Base-by-base conservation (phyloP, 2,329 filamentous ascomycete genomes). In the Metarhizium robertsii region DNA sequence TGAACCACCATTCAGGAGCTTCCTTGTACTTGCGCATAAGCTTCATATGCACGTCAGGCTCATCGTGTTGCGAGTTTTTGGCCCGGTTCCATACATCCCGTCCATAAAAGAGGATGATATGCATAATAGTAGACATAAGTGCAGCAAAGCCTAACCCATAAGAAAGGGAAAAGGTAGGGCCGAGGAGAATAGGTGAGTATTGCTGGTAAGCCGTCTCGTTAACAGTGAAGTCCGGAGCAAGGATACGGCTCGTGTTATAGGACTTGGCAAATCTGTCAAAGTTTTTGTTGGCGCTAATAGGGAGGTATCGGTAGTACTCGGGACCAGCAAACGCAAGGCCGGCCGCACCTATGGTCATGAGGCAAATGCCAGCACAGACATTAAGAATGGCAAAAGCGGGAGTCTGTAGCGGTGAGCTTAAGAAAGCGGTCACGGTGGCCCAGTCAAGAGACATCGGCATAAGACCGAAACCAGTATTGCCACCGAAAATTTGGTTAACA, bases 391-490 rank as follows among this genome's bases (percentile, higher is more conserved):
- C 81, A 63, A 82, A 79, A 65, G 77, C 82, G 2, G 82, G 82
- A 1, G 79, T 75, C 55, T 83, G 81, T 29, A 85, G 67, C 8
- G 81, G 83, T n/a, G 76, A 80, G 11, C 69, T 66, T 53, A 80
- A 71, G 62, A 79, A 85, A 11, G 77, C 81, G 1, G 78, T 75
- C 57, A 85, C 73, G 53, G 81, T 75, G 52, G 77, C 79, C 84
- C 85, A 87, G 67, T 87, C 84, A 56, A 88, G 82, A 0, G 83
- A 85, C 14, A 86, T 76, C 11, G 84, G 84, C 30, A 87, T 73
- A 13, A 88, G 69, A 0, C 79, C 82, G 4, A 87, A 69, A 0
- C 84, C 84, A 6, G 79, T 79, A 54, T 75, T 75, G 6, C 81
- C 82, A 3, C 84, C 84, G 57, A 87, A 87, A 6, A 87, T 64